A percentile compares a stretch with the other conserved stretches of the same genome.
phyloP scores from a whole-genome alignment of 306 rosid genomes.

The Carpinus viminea region DNA sequence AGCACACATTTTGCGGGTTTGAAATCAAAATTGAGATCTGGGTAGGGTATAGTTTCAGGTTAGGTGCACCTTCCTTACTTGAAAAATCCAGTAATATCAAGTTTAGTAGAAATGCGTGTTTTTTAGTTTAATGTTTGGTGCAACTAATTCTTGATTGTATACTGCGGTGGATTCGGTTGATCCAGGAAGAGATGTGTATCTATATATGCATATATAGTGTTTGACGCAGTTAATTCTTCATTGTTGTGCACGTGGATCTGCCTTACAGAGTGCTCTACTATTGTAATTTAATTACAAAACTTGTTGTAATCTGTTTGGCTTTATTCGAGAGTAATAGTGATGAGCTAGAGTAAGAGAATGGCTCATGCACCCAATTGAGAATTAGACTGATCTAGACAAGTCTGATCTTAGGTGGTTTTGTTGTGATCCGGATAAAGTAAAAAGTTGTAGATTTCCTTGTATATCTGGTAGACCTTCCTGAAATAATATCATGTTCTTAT shows the following conservation, averaged over 20 bases:
- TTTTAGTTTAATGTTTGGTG: neutral
- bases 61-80: constrained; percentile 17
- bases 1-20: constrained; percentile 24
- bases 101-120: neutral
- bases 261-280: constrained; percentile 11
- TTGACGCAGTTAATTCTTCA: neutral
- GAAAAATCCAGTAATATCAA: neutral
- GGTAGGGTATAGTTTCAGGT: neutral
- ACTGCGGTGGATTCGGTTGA: constrained; percentile 19
- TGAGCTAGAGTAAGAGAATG: neutral
- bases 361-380: neutral
- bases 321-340: neutral
- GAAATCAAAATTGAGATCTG: constrained; percentile 13
- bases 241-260: constrained; percentile 9
- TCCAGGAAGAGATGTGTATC: too few species aligned
- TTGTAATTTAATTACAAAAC: neutral
- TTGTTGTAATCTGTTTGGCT: neutral
- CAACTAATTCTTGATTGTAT: neutral
- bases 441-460: neutral
- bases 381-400: neutral
- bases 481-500: neutral
- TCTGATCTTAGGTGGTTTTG: neutral
- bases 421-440: neutral
- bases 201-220: too few species aligned
- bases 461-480: neutral